Base-by-base conservation (phyloP, 2,329 filamentous ascomycete species). In the Scedosporium boydii region DNA sequence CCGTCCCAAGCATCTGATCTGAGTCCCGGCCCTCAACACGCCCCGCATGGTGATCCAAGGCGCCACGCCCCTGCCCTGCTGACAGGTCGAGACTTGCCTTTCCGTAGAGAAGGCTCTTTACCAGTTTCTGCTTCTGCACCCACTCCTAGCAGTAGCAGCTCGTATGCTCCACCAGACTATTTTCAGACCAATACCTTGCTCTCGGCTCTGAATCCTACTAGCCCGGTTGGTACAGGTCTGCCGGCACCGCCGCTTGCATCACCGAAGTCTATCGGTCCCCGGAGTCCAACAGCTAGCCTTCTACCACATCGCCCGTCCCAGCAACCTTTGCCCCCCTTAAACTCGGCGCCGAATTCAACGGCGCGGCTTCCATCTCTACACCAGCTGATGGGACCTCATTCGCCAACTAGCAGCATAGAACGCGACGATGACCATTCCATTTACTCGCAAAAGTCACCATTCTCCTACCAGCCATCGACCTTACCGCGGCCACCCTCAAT, bases 391-490 rank as follows among this genome's bases (percentile, higher is more conserved):
- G 48, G 16, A 10, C 48, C 48, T 23, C 16, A 23, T 14, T 23
- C 48, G 16, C 48, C 48, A n/a, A 53, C 48, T 3, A 51, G 58
- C 23, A n/a, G 18, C 16, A 41, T 7, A 60, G 23, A 29, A 9
- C 58, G 58, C 58, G 23, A n/a, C 9, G 38, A 58, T 34, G 57
- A 58, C 27, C 57, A 41, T 6, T 2, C 6, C 48, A 23, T 4
- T 18, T 67, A 66, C 57, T 66, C 72, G 70, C 51, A 73, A 65
- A 61, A 68, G 73, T 67, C 68, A 70, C 65, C 69, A 66, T 48
- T 70, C 69, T 57, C 70, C 69, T 63, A 74, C 38, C 77, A 77
- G 6, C 74, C 78, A 14, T 71, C 76, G 7, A 66, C 64, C 61
- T 70, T 69, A 44, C 69, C 66, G 59, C 73, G 67, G 64, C 73